phyloP scores from a whole-genome alignment of 2,329 filamentous ascomycete genomes.

The Plectosphaerella cucumerina region DNA sequence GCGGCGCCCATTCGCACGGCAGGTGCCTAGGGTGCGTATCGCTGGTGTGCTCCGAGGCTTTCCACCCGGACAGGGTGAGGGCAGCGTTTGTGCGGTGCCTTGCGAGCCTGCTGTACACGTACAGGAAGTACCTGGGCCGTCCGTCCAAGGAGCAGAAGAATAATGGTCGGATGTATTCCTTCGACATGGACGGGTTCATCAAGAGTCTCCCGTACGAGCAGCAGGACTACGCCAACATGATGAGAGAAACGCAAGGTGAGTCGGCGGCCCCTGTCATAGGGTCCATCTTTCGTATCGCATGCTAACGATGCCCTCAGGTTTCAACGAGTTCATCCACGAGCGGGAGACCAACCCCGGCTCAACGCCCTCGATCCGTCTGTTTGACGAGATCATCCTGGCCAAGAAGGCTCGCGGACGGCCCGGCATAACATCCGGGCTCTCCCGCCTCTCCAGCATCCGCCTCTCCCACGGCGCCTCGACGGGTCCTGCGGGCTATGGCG shows the following conservation, averaged over 20 bases:
- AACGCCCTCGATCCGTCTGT: slow-evolving; percentile 67
- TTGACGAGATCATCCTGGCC: slow-evolving; percentile 79
- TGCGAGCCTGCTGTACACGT: slow-evolving; percentile 63
- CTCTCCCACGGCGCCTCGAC: slow-evolving; percentile 48
- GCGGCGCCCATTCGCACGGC: slow-evolving; percentile 52
- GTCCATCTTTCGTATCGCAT: background rate
- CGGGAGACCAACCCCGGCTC: slow-evolving; percentile 62
- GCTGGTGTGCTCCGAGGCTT: slow-evolving; percentile 59
- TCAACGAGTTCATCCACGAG: slow-evolving; percentile 83
- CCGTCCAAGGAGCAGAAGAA: slow-evolving; percentile 57
- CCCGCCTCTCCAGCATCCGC: slow-evolving; percentile 56
- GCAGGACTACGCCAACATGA: slow-evolving; percentile 59
- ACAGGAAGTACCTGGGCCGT: slow-evolving; percentile 58
- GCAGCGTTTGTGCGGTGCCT: slow-evolving; percentile 62
- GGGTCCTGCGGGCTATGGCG: slow-evolving; percentile 29
- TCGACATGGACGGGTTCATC: slow-evolving; percentile 63
- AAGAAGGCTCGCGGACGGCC: slow-evolving; percentile 67
- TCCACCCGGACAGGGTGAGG: slow-evolving; percentile 57
- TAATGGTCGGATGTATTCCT: slow-evolving; percentile 56
- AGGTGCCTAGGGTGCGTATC: slow-evolving; percentile 59
- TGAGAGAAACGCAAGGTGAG: slow-evolving; percentile 64
- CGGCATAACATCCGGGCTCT: slow-evolving; percentile 61
- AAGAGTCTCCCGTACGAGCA: slow-evolving; percentile 62
- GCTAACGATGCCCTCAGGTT: slow-evolving; percentile 30
- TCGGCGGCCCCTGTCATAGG: background rate